Conservation (phyloP, 352 stramenopile genomes). For the Globisporangium emineosum region DNA sequence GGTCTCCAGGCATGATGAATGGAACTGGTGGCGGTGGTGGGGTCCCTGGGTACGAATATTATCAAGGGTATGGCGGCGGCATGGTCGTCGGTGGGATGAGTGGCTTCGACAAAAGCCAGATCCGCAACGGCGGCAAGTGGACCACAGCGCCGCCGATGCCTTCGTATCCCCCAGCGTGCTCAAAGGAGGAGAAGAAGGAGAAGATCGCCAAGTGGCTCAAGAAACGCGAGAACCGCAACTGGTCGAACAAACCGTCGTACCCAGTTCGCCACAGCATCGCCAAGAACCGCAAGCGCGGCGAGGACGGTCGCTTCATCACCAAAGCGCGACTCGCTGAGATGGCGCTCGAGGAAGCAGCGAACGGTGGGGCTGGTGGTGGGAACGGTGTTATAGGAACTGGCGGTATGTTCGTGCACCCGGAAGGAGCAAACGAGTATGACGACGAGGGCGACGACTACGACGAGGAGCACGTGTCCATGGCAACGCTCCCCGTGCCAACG, state of each 20-base stretch:
- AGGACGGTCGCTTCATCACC: slow-evolving; percentile 82
- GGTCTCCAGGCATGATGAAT: slow-evolving; percentile 21
- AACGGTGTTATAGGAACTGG: slow-evolving; percentile 13
- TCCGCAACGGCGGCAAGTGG: slow-evolving; percentile 62
- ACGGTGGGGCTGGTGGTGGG: not conserved
- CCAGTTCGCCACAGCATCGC: slow-evolving; percentile 80
- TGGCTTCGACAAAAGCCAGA: slow-evolving; percentile 43
- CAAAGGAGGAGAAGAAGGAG: slow-evolving; percentile 82
- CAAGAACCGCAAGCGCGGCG: slow-evolving; percentile 76
- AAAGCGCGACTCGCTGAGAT: slow-evolving; percentile 73
- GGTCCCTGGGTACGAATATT: slow-evolving; percentile 51
- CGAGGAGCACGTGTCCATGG: slow-evolving; percentile 17
- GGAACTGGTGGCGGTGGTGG: not conserved
- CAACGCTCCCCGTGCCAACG: slow-evolving; percentile 10
- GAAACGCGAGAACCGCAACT: slow-evolving; percentile 82
- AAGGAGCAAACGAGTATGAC: slow-evolving; percentile 3
- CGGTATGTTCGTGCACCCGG: slow-evolving; percentile 19
- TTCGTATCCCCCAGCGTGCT: slow-evolving; percentile 71
- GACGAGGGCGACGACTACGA: slow-evolving; percentile 23
- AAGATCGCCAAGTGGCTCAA: slow-evolving; percentile 84
- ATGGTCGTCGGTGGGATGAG: slow-evolving; percentile 31
- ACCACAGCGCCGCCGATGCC: slow-evolving; percentile 65
- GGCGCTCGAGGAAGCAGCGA: slow-evolving; percentile 48
- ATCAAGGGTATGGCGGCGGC: slow-evolving; percentile 14
- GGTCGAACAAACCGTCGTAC: slow-evolving; percentile 85